Evolutionary conservation across 1,284 basidiomycete species (phyloP), one percentile per base, ranked within the genome.

Genomic region (Sporisorium iseilematis-ciliati): DNA sequence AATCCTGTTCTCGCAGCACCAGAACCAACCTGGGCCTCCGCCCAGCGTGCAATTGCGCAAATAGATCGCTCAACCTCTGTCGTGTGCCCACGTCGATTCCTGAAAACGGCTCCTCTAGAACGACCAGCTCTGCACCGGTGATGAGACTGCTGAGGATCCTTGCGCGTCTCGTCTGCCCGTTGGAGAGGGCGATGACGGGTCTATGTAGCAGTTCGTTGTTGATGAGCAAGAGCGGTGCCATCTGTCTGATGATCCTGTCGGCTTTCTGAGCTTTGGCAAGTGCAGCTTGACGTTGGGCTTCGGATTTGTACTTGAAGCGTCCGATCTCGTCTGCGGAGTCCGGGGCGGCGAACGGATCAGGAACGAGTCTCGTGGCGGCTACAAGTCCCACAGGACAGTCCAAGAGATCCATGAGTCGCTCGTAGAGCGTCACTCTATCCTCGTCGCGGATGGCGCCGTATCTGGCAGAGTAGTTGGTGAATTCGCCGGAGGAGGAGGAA

Each of bases 151-250:
- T 90, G 3, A 93, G 88, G 49, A 99, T 93, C 53, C 95, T 88
- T 4, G 94, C 94, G 25, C 94, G 87, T 40, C 96, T 87, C 21
- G 92, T 97, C 87, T 99, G 96, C 0, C 96, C 96, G 77, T 96
- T 96, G 71, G 92, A 93, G 54, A 98, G 91, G 88, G 74, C 90
- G 88, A 86, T 81, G 7, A 80, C 57, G 2, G 79, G 79, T 20
- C 75, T 62, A 33, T 77, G 48, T 0, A 85, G 63, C 18, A 85
- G 52, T n/a, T 79, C 54, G 25, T 75, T 54, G 12, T 55, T 66
- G 23, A 85, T 65, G 16, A 66, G 49, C 26, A 85, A 31, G 0
- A 79, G 55, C 1, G 80, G 78, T 0, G 81, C 82, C 42, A 75
- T 67, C 20, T 43, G 18, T 5, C 53, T 53, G 4, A 84, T 80